Conservation (phyloP, 1,284 basidiomycete species). For the Ganoderma resinaceum region DNA sequence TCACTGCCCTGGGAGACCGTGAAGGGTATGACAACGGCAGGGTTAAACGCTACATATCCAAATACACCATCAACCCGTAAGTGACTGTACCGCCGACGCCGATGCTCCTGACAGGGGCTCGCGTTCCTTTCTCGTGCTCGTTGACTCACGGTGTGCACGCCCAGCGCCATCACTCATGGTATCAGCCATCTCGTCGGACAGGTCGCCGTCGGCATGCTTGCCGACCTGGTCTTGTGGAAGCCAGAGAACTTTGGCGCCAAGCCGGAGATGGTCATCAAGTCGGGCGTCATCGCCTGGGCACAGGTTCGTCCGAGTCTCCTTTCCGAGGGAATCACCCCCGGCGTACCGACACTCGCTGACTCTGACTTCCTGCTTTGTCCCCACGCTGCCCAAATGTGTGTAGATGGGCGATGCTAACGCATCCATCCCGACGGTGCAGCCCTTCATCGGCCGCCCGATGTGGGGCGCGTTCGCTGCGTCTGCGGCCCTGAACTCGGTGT, state of each 20-base stretch:
- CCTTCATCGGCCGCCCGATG: conserved; percentile 87
- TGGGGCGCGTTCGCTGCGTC: conserved; percentile 83
- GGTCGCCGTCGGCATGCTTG: conserved; percentile 83
- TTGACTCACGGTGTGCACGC: conserved; percentile 8
- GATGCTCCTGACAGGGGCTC: not conserved
- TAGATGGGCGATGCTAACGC: conserved; percentile 95
- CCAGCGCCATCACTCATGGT: conserved; percentile 92
- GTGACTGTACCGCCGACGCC: conserved; percentile 41
- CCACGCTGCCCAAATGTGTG: not conserved
- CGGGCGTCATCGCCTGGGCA: conserved; percentile 92
- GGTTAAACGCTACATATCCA: conserved; percentile 97
- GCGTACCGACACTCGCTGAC: conserved; percentile 18
- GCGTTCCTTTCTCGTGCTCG: not conserved
- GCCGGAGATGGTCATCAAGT: conserved; percentile 94
- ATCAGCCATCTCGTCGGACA: conserved; percentile 91
- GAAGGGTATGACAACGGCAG: conserved; percentile 86
- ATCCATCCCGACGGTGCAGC: conserved; percentile 94
- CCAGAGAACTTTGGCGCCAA: conserved; percentile 92
- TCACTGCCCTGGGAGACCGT: conserved; percentile 65
- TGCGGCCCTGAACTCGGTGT: conserved; percentile 82
- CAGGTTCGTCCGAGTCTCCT: conserved; percentile 57
- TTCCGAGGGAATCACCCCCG: not conserved
- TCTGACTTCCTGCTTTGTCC: conserved; percentile 5
- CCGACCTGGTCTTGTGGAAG: conserved; percentile 95
- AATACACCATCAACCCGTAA: conserved; percentile 98